Evolutionary conservation across 352 stramenopile genomes (phyloP).

Genomic region (Achlya hypogyna): DNA sequence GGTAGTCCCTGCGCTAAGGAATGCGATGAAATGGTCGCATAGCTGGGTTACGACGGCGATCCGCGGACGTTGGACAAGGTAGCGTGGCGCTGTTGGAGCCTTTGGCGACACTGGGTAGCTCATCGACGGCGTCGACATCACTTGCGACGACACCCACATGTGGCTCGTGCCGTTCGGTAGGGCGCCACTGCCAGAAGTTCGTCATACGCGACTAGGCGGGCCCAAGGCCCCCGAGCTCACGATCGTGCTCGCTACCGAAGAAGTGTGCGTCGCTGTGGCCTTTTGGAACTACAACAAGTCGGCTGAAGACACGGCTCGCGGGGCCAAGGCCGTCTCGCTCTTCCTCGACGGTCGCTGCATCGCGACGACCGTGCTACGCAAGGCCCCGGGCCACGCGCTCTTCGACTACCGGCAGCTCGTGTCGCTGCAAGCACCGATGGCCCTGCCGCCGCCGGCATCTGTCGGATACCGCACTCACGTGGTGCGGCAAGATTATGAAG

Average conservation of each 20-base stretch:
- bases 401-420: constrained; percentile 76
- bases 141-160: constrained; percentile 84
- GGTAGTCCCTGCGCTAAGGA: constrained; percentile 25
- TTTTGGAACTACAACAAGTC: constrained; percentile 83
- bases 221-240: constrained; percentile 29
- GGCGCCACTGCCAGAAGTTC: constrained; percentile 1
- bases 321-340: constrained; percentile 52
- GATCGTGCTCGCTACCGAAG: constrained; percentile 46
- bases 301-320: constrained; percentile 53
- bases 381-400: constrained; percentile 51
- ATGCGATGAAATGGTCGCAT: not conserved
- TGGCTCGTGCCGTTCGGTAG: constrained; percentile 75
- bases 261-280: constrained; percentile 51
- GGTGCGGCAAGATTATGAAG: constrained; percentile 82
- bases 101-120: constrained; percentile 28
- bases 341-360: constrained; percentile 39
- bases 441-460: constrained; percentile 24
- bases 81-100: not conserved
- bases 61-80: constrained; percentile 85
- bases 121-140: constrained; percentile 69
- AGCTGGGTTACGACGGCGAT: constrained; percentile 67
- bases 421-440: constrained; percentile 24
- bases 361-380: constrained; percentile 57
- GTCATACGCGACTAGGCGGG: not conserved
- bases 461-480: constrained; percentile 60